Evolutionary conservation across 2,329 filamentous ascomycete genomes (phyloP).

Genomic region (Talaromyces sp.): DNA sequence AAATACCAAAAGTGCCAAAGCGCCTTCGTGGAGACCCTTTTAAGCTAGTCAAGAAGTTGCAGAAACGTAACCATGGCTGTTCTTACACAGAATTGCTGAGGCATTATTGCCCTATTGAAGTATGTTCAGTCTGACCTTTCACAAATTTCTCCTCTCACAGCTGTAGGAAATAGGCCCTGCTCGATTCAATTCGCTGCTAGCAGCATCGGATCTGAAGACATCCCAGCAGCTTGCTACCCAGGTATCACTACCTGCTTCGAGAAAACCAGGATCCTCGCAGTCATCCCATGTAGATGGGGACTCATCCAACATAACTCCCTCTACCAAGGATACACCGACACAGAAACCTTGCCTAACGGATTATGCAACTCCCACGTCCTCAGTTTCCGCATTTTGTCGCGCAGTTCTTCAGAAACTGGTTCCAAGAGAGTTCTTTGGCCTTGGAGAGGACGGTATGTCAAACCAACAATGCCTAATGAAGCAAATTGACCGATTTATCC

Average conservation of each 20-base stretch:
- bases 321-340: background rate
- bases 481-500: conserved; percentile 73
- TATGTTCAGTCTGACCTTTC: conserved; percentile 20
- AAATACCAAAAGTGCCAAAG: conserved; percentile 29
- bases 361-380: conserved; percentile 61
- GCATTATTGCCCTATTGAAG: conserved; percentile 68
- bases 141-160: conserved; percentile 2
- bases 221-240: conserved; percentile 10
- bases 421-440: conserved; percentile 71
- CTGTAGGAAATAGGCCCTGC: conserved; percentile 8
- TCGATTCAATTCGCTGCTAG: background rate
- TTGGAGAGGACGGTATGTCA: conserved; percentile 44
- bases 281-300: background rate
- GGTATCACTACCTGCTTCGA: conserved; percentile 12
- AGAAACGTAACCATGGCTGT: conserved; percentile 67
- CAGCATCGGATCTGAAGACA: background rate
- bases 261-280: background rate
- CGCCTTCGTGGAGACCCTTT: conserved; percentile 59
- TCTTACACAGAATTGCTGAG: conserved; percentile 73
- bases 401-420: conserved; percentile 69
- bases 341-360: conserved; percentile 52
- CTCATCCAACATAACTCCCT: conserved; percentile 9
- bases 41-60: conserved; percentile 62
- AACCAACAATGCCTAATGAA: conserved; percentile 62
- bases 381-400: conserved; percentile 83